Conservation (phyloP, 2,329 filamentous ascomycete species). For the Monosporascus sp. region DNA sequence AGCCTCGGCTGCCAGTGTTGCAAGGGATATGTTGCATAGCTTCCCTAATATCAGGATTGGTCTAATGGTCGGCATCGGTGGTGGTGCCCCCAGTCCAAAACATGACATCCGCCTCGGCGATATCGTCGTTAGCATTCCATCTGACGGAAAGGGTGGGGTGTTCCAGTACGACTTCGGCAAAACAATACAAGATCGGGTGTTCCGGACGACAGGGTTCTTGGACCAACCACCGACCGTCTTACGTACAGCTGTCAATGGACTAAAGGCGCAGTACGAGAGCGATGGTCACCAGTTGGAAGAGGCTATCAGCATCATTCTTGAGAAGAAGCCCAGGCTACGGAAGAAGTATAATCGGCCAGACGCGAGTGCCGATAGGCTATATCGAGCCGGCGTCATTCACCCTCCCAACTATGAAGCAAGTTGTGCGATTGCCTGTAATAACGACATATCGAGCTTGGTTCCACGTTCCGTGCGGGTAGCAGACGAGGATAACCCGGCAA, state of each 20-base stretch:
- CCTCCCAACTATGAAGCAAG: too few species aligned
- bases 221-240: constrained; percentile 14
- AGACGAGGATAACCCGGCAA: constrained; percentile 6
- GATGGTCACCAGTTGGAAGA: constrained; percentile 9
- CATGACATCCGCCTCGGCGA: constrained; percentile 18
- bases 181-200: constrained; percentile 2
- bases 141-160: constrained; percentile 9
- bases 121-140: constrained; percentile 17
- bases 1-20: constrained; percentile 26
- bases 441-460: constrained; percentile 7
- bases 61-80: constrained; percentile 40
- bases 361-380: too few species aligned
- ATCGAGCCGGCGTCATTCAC: too few species aligned
- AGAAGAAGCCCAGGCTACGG: too few species aligned
- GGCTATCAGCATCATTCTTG: constrained; percentile 3
- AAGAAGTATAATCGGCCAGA: too few species aligned
- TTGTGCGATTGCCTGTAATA: constrained; percentile 8
- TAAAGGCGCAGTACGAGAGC: constrained; percentile 8
- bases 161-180: constrained; percentile 21
- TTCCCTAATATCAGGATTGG: constrained; percentile 31
- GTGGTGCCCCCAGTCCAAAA: constrained; percentile 10
- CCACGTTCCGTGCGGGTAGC: too few species aligned
- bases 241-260: constrained; percentile 11
- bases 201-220: constrained; percentile 11
- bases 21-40: constrained; percentile 22